A percentile compares a stretch with the other conserved stretches of the same genome.
Conservation (phyloP, 2,329 filamentous ascomycete species). For the Bipolaris oryzae region DNA sequence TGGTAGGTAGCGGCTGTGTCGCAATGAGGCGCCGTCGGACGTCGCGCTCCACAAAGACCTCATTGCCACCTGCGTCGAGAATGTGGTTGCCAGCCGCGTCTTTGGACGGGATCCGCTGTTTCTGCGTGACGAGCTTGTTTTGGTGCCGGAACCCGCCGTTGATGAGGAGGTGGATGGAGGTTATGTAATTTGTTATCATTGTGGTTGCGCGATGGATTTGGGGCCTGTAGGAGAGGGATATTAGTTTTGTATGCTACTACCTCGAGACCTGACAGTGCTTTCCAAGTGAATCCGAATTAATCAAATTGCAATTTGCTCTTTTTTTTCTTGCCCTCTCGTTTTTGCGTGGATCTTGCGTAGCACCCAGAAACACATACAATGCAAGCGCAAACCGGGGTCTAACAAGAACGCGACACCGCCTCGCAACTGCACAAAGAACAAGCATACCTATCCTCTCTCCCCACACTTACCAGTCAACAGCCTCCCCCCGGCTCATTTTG, state of each 20-base stretch:
- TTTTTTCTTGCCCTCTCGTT: background rate
- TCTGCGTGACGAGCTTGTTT: conserved; percentile 10
- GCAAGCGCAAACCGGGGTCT: background rate
- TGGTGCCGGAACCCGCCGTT: conserved; percentile 26
- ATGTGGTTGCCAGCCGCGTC: conserved; percentile 23
- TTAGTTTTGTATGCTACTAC: background rate
- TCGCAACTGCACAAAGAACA: background rate
- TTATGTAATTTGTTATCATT: conserved; percentile 24
- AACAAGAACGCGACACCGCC: background rate
- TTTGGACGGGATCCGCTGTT: conserved; percentile 19
- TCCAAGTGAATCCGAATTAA: too few species aligned
- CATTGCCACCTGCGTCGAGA: conserved; percentile 12
- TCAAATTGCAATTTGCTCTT: background rate
- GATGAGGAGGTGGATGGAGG: conserved; percentile 27
- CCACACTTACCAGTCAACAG: conserved; percentile 30
- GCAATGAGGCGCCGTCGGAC: conserved; percentile 11
- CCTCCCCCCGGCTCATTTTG: conserved; percentile 21
- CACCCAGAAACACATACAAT: background rate
- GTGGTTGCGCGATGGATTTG: conserved; percentile 28
- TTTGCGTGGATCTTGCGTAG: background rate
- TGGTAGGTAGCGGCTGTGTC: conserved; percentile 11
- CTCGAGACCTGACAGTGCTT: too few species aligned
- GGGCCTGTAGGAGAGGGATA: conserved; percentile 12
- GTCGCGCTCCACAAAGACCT: conserved; percentile 14
- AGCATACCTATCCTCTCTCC: background rate